Percentiles rank a stretch among this genome's conserved stretches.
phyloP scores from a whole-genome alignment of 2,329 filamentous ascomycete genomes.

The Fusarium pseudograminearum region DNA sequence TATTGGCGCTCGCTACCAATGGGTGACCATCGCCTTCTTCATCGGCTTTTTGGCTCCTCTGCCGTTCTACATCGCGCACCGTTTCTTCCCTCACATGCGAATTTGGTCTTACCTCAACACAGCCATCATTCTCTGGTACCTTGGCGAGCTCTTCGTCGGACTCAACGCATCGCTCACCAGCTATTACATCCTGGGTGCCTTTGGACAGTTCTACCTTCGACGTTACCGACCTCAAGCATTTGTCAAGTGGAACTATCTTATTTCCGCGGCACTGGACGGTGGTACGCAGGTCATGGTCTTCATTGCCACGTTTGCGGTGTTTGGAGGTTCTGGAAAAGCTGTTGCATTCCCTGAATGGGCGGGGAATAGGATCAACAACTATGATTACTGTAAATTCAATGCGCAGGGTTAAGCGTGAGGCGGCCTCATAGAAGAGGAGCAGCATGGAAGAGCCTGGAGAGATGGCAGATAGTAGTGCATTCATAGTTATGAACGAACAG shows the following conservation, averaged over 20 bases:
- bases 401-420: background rate
- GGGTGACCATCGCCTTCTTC: slow-evolving; percentile 37
- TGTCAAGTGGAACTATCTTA: slow-evolving; percentile 65
- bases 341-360: slow-evolving; percentile 64
- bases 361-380: slow-evolving; percentile 58
- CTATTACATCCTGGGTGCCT: slow-evolving; percentile 65
- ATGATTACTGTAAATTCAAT: slow-evolving; percentile 16
- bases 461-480: background rate
- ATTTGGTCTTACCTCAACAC: slow-evolving; percentile 60
- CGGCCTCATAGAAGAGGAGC: background rate
- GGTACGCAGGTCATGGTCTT: slow-evolving; percentile 62
- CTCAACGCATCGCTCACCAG: slow-evolving; percentile 63
- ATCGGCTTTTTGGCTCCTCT: slow-evolving; percentile 55
- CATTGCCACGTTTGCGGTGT: slow-evolving; percentile 67
- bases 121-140: slow-evolving; percentile 57
- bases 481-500: background rate
- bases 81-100: slow-evolving; percentile 56
- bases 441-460: background rate
- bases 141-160: slow-evolving; percentile 35
- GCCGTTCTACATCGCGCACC: slow-evolving; percentile 38
- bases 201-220: slow-evolving; percentile 64
- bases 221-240: slow-evolving; percentile 65
- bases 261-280: slow-evolving; percentile 65
- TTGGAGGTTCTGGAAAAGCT: slow-evolving; percentile 60
- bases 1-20: slow-evolving; percentile 17